These are phyloP conservation scores for Pichia insulana DNA, from an alignment of 805 yeast genomes.

Conservation along the genomic window DNA sequence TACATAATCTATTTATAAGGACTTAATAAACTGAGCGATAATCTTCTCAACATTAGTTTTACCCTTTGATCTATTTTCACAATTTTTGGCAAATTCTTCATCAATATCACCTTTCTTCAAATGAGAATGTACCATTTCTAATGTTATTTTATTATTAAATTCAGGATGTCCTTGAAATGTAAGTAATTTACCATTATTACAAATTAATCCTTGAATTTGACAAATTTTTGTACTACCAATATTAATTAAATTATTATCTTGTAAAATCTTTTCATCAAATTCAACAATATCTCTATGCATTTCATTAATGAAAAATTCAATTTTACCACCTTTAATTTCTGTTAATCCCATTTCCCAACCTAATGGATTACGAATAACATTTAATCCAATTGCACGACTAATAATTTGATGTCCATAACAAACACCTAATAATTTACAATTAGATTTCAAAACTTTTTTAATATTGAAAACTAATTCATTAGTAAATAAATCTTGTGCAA, in stretches of 20 bases:
- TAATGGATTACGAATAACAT: constrained; percentile 44
- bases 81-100: constrained; percentile 5
- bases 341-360: constrained; percentile 68
- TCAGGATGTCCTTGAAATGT: constrained; percentile 93
- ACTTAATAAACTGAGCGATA: background rate
- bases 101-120: constrained; percentile 8
- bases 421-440: constrained; percentile 53
- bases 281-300: constrained; percentile 47
- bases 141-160: constrained; percentile 35
- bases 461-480: constrained; percentile 30
- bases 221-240: constrained; percentile 53
- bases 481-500: constrained; percentile 35
- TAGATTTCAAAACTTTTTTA: constrained; percentile 12
- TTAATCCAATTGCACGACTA: constrained; percentile 55
- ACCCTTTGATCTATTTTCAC: constrained; percentile 1
- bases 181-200: constrained; percentile 40
- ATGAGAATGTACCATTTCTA: constrained; percentile 6
- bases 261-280: constrained; percentile 14
- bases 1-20: background rate
- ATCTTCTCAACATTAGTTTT: background rate
- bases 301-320: constrained; percentile 35
- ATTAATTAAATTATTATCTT: constrained; percentile 31
- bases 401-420: constrained; percentile 88
- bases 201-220: constrained; percentile 53
- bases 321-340: constrained; percentile 35